Conservation (phyloP, 257 asterid genomes). For the Ophiorrhiza pumila region DNA sequence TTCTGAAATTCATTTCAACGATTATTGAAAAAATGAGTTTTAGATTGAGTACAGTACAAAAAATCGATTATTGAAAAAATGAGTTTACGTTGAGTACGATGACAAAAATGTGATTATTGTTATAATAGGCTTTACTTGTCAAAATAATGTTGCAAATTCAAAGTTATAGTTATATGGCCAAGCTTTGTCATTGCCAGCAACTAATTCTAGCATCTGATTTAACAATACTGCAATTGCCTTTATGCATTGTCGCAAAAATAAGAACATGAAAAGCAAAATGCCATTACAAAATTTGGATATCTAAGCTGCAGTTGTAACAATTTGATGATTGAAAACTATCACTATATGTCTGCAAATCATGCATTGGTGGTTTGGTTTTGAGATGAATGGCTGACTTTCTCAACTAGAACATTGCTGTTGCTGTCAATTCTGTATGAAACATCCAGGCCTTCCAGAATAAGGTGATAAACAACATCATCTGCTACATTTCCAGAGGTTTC, state of each 20-base stretch:
- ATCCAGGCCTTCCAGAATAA: conserved; percentile 62
- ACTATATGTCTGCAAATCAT: background rate
- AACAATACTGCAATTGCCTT: background rate
- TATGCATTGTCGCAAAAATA: background rate
- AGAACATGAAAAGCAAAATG: background rate
- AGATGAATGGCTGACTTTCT: conserved; percentile 38
- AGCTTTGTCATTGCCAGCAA: background rate
- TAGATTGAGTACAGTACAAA: too few species aligned
- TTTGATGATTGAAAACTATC: too few species aligned
- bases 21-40: too few species aligned
- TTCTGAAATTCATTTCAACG: too few species aligned
- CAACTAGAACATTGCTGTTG: conserved; percentile 57
- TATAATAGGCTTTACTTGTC: too few species aligned
- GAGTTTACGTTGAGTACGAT: too few species aligned
- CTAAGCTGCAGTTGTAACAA: background rate
- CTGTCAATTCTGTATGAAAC: conserved; percentile 67
- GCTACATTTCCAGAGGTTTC: conserved; percentile 33
- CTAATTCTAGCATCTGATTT: background rate
- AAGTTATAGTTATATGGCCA: background rate
- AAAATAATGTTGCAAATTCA: too few species aligned
- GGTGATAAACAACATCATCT: conserved; percentile 50
- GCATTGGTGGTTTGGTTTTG: background rate
- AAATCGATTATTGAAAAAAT: too few species aligned
- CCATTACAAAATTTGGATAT: background rate
- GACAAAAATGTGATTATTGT: too few species aligned